Base-by-base conservation (phyloP, 805 yeast genomes). In the Cyberlindnera amylophila region DNA sequence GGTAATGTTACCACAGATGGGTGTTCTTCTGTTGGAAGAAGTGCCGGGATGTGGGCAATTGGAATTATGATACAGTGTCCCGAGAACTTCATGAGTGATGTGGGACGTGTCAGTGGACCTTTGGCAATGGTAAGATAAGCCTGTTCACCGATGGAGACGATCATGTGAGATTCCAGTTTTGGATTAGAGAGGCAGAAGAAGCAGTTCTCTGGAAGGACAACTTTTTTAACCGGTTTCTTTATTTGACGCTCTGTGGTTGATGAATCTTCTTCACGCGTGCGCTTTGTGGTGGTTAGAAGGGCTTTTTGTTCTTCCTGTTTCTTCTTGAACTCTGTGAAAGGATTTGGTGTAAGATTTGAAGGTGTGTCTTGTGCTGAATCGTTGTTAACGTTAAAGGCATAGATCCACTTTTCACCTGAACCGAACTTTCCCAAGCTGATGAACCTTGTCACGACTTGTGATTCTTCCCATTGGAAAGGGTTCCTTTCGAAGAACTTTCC, bases 11-110 rank as follows among this genome's bases (percentile, higher is more conserved):
- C 49, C 3, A 49, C 45, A 0, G 47, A 43, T 12, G 47, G 32
- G 30, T 53, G 39, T 16, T 59, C 60, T 14, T 38, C 39, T 11
- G 38, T 51, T 44, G 50, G 52, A 52, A 50, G 57, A 35, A 56
- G 61, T 41, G 68, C 72, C 0, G 96, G 74, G 8, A 69, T 67
- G 58, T 89, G 97, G 16, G 81, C 79, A 15, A 90, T 75, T 0
- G 96, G 95, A 11, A 88, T 77, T 8, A 90, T 71, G 33, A 89
- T 67, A 17, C 86, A 86, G 66, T 89, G 96, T 0, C 95, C 96
- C 0, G 95, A 77, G 54, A 86, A 81, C 8, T 68, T 65, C 55
- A 72, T 64, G 4, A 73, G 62, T 4, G 65, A 63, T 12, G 66
- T 66, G 1, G 82, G 76, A 21, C 71, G 62, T 2, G 86, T 76